Base-by-base conservation (phyloP, 331 rosid species). In the Erythrophleum ivorense region DNA sequence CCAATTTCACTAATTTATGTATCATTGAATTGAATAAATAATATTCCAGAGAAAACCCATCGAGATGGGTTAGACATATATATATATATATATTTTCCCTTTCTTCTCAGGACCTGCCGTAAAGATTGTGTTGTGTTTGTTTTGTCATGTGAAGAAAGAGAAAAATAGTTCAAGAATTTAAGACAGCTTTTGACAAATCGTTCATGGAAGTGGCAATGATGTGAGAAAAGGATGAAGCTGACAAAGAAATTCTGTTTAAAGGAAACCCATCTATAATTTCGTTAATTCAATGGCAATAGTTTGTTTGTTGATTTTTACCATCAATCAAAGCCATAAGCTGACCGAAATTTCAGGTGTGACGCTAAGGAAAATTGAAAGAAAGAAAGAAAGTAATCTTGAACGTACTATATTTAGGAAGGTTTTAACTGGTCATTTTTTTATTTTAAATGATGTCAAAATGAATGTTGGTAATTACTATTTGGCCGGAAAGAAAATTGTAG, bases 261-360 rank as follows among this genome's bases (percentile, higher is more conserved):
- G 87, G 76, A 82, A 12, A 77, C 3, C 85, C 64, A 80, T 78
- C 84, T 84, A 80, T 86, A 55, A 68, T 80, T 78, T 84, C 57
- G 83, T 79, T n/a, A 53, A 77, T 85, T 81, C 59, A 55, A 82
- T 79, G 92, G 88, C 82, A 76, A 63, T 75, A 21, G 40, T 73
- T 81, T 80, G 60, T 11, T 41, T 70, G 24, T 68, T 53, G 64
- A 33, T 75, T 75, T 45, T 79, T 19, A 66, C 54, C 54, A 9
- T 77, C 36, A 85, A 84, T 73, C 53, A 76, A 77, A 87, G 79
- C 91, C 94, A 87, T 50, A 73, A 75, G 86, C 81, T 70, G 59
- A 70, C 88, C 96, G 91, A 75, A 78, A 80, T 71, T 86, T 82
- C 45, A 88, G 97, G 92, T 34, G 68, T 66, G 81, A 73, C 69